phyloP scores from a whole-genome alignment of 805 yeast genomes.

The Candida yuanshanica region DNA sequence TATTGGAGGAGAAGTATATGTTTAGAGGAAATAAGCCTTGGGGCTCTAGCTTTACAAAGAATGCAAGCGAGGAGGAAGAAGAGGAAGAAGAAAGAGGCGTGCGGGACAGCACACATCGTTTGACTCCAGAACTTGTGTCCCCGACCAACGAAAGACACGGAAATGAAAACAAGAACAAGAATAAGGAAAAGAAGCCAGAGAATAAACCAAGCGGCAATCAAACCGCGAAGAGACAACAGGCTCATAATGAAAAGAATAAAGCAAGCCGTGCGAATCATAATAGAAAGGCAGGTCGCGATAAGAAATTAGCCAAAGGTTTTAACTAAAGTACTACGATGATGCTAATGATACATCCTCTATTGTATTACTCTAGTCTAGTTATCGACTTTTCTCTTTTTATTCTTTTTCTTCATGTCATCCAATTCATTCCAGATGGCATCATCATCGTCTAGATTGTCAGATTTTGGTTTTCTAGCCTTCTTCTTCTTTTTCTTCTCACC shows the following conservation, averaged over 20 bases:
- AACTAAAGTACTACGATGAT: background rate
- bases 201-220: background rate
- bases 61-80: constrained; percentile 1
- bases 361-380: constrained; percentile 1
- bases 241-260: constrained; percentile 50
- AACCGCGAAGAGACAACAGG: constrained; percentile 29
- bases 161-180: background rate
- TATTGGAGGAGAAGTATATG: constrained; percentile 58
- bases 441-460: constrained; percentile 24
- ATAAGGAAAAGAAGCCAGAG: background rate
- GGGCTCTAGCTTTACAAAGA: constrained; percentile 15
- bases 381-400: constrained; percentile 16
- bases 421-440: constrained; percentile 35
- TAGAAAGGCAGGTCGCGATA: constrained; percentile 56
- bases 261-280: constrained; percentile 58
- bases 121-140: background rate
- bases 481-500: constrained; percentile 25
- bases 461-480: constrained; percentile 35
- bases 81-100: background rate
- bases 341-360: background rate
- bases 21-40: constrained; percentile 36
- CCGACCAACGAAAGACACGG: constrained; percentile 5
- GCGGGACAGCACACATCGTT: background rate
- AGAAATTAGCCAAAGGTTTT: constrained; percentile 35
- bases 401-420: constrained; percentile 14